Evolutionary conservation across 306 rosid genomes (phyloP).

Genomic region (Cicer judaicum): DNA sequence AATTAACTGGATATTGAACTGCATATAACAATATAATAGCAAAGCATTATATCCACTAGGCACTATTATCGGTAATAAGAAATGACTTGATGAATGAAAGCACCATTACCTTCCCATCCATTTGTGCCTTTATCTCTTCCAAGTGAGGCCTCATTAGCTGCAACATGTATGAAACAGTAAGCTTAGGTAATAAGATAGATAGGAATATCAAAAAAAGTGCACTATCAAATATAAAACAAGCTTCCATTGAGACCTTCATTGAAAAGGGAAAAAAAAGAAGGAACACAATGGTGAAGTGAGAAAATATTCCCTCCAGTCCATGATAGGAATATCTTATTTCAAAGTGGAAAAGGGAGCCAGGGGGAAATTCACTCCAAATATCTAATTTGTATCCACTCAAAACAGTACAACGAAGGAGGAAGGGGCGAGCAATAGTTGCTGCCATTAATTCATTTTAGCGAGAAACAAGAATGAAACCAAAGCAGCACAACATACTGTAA

Average conservation of each 20-base stretch:
- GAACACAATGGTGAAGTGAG: conserved; percentile 1
- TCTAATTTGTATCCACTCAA: conserved; percentile 24
- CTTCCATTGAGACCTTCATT: neutral
- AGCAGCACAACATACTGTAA: conserved; percentile 63
- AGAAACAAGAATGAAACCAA: conserved; percentile 27
- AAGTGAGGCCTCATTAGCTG: conserved; percentile 81
- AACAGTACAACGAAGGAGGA: conserved; percentile 23
- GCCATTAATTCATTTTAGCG: conserved; percentile 30
- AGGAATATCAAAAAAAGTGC: conserved; percentile 14
- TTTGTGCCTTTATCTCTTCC: conserved; percentile 61
- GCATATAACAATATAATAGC: conserved; percentile 19
- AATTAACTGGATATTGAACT: neutral
- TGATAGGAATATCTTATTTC: conserved; percentile 19
- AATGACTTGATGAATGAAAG: conserved; percentile 32
- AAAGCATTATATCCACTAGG: neutral
- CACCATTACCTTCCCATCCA: conserved; percentile 67
- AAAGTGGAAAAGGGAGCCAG: conserved; percentile 17
- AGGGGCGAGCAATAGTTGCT: neutral
- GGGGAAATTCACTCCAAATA: neutral
- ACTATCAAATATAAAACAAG: neutral
- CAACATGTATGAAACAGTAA: conserved; percentile 37
- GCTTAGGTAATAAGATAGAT: conserved; percentile 23
- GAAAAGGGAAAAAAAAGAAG: neutral
- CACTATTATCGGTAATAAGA: conserved; percentile 2
- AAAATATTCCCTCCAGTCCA: conserved; percentile 16